Evolutionary conservation across 495 filamentous ascomycete genomes (phyloP), one percentile per base, ranked within the genome.

Genomic region (Hyaloscypha finlandica): DNA sequence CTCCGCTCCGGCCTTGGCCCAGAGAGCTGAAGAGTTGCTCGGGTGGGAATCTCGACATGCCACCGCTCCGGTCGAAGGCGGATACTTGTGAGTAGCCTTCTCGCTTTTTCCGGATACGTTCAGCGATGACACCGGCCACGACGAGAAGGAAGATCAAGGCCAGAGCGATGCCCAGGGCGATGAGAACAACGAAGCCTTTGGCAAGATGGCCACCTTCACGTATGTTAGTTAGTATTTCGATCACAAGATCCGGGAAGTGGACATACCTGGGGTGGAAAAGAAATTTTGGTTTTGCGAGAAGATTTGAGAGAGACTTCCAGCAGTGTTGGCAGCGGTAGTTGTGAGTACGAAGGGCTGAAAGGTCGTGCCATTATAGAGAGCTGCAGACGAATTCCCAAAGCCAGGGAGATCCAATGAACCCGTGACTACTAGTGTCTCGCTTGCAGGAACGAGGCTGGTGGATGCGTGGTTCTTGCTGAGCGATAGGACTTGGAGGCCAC

Each of bases 91-190:
- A 80, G 71, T 98, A 98, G 51, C 95, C 96, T 75, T 97, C 92
- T 42, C 89, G 85, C 77, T 86, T 88, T 71, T 93, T 89, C 72
- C 95, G 90, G 54, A 92, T 84, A 63, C 93, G 89, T 75, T 97
- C 94, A 35, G 92, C 81, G 63, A 96, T 79, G 63, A 98, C 84
- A 64, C 95, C 95, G 33, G 87, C 84, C 29, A 92, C 85, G 63
- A 99, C 93, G 58, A 99, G 86, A 52, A 97, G 81, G 77, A 97
- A 91, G 74, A 94, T 92, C 66, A 94, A 85, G 57, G 83, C 93
- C 8, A 98, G 86, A 0, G 95, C 89, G 67, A 95, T 92, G 56
- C 90, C 96, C 63, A 99, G 89, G n/a, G 88, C 90, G 56, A 99
- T 94, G 35, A 99, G 84, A 19, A 97, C 91, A 35, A 97, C 85